These are phyloP conservation scores for Hydnomerulius pinastri DNA, from an alignment of 768 basidiomycete species.

Conservation along the genomic window DNA sequence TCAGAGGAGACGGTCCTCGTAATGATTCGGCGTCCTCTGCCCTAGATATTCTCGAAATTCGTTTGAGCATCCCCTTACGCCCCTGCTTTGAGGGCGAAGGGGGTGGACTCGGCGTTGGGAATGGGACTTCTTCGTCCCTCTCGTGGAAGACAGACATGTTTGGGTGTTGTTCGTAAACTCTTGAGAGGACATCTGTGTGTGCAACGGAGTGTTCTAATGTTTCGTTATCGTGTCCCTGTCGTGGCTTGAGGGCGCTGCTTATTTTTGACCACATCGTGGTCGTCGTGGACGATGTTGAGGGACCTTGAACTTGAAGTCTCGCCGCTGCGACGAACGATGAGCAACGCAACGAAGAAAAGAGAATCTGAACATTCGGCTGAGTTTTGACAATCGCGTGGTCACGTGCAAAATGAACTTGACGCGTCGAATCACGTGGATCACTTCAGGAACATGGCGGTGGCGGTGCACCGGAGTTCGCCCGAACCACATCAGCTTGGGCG, in stretches of 20 bases:
- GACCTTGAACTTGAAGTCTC: background rate
- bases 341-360: background rate
- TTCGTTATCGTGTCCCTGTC: constrained; percentile 27
- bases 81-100: constrained; percentile 51
- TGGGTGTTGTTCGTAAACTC: constrained; percentile 61
- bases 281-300: background rate
- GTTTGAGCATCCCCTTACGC: constrained; percentile 55
- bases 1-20: constrained; percentile 28
- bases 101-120: constrained; percentile 41
- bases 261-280: constrained; percentile 62
- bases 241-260: constrained; percentile 53
- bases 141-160: constrained; percentile 60
- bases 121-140: constrained; percentile 29
- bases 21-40: constrained; percentile 40
- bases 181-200: constrained; percentile 44
- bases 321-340: background rate
- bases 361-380: background rate
- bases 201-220: constrained; percentile 15
- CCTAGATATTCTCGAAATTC: constrained; percentile 45
- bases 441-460: background rate
- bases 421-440: constrained; percentile 31
- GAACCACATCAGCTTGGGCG: background rate
- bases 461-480: background rate
- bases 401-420: constrained; percentile 32
- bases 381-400: constrained; percentile 12